A percentile compares a stretch with the other conserved stretches of the same genome.
Conservation (phyloP, 176 grass and related monocot species). For the Juncus effusus region DNA sequence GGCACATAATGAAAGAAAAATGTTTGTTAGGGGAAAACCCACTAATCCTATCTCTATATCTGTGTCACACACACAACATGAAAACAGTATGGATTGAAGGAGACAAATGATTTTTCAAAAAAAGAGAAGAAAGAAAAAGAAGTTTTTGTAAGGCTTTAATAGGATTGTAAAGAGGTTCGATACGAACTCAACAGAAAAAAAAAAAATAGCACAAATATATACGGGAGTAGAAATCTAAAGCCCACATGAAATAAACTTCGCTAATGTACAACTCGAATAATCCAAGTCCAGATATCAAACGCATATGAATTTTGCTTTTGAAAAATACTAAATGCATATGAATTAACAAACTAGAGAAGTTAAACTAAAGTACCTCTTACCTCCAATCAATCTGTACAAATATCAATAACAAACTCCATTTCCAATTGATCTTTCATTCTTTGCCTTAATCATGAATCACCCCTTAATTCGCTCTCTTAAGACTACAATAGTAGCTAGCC, state of each 20-base stretch:
- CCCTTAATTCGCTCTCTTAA: too few relatives aligned
- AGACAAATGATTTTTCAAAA: background rate
- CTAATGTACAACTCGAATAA: background rate
- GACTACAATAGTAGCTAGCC: too few relatives aligned
- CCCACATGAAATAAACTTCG: slow-evolving; percentile 28
- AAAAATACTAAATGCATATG: too few relatives aligned
- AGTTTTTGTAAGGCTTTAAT: background rate
- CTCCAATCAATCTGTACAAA: too few relatives aligned
- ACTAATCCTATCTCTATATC: background rate
- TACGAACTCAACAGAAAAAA: background rate
- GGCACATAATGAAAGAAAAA: background rate
- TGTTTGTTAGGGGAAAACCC: background rate
- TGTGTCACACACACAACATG: too few relatives aligned
- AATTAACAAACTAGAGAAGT: too few relatives aligned
- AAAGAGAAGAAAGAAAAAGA: slow-evolving; percentile 7
- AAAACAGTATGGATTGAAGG: background rate
- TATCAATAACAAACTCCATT: too few relatives aligned
- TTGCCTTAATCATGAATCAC: too few relatives aligned
- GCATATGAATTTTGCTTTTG: too few relatives aligned
- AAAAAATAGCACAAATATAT: slow-evolving; percentile 2
- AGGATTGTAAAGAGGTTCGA: background rate
- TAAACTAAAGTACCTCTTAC: too few relatives aligned
- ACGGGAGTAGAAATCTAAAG: background rate
- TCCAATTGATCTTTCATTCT: too few relatives aligned
- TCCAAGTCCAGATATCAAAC: too few relatives aligned